Evolutionary conservation across 345 rosid species (phyloP).

Genomic region (Kandelia obovata): DNA sequence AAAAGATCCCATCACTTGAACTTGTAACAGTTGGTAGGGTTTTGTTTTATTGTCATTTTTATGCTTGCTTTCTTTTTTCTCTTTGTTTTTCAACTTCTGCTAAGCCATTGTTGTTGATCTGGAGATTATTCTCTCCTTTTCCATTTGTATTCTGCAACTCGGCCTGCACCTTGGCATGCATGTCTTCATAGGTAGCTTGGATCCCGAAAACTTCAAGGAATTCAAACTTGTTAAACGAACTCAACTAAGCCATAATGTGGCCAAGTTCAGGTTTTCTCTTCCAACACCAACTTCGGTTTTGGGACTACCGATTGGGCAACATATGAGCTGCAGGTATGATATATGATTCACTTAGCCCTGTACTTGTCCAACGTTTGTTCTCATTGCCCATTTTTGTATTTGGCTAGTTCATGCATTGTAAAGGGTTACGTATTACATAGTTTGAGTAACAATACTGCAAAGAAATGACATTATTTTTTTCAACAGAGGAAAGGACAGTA

Average conservation of each 20-base stretch:
- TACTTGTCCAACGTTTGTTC: not conserved
- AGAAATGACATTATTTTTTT: not conserved
- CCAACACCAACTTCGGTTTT: conserved; percentile 41
- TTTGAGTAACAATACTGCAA: not conserved
- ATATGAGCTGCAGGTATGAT: conserved; percentile 52
- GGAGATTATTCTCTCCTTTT: not conserved
- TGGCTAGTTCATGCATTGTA: not conserved
- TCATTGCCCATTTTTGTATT: not conserved
- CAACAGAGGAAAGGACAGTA: conserved; percentile 27
- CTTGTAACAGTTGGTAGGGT: too few relatives aligned
- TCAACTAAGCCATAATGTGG: conserved; percentile 47
- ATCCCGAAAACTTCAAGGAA: conserved; percentile 43
- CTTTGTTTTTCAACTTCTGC: not conserved
- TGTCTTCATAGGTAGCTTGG: conserved; percentile 39
- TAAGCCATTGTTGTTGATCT: too few relatives aligned
- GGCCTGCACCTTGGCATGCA: not conserved
- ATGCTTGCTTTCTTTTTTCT: too few relatives aligned
- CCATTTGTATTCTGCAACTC: conserved; percentile 1
- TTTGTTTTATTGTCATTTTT: too few relatives aligned
- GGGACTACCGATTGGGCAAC: conserved; percentile 56
- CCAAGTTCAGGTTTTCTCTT: conserved; percentile 48
- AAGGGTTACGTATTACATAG: not conserved
- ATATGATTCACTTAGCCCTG: not conserved
- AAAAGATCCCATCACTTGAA: too few relatives aligned
- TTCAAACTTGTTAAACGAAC: conserved; percentile 43